Evolutionary conservation across 768 basidiomycete species (phyloP), one percentile per base, ranked within the genome.

Genomic region (Pleurotus tuber-regium): DNA sequence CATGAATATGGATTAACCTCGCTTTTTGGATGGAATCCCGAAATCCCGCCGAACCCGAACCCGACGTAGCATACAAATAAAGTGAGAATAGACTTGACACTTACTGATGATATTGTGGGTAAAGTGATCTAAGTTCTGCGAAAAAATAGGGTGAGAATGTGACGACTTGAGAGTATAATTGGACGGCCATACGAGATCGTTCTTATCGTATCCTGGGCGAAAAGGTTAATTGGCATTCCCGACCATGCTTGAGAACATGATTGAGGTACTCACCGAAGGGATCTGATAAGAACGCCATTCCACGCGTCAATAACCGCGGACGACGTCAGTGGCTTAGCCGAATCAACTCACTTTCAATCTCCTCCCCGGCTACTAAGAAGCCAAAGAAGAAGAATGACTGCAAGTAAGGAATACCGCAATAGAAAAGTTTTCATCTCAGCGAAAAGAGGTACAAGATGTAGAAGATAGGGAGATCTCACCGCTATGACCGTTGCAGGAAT

Each of bases 361-460:
- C 86, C 65, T 87, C 84, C 38, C 85, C 85, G 24, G 84, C 84
- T 42, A 83, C 83, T 53, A 88, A 63, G 69, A 87, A 87, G 6
- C 86, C 86, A 61, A 86, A 86, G 72, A 85, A 87, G 51, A 85
- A 73, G 63, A 87, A 87, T 58, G 75, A 74, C 79, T 85, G 59
- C 8, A n/a, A n/a, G n/a, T n/a, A n/a, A n/a, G n/a, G n/a, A n/a
- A n/a, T n/a, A n/a, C n/a, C n/a, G n/a, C n/a, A n/a, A n/a, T n/a
- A n/a, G n/a, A n/a, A n/a, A n/a, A n/a, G n/a, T n/a, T n/a, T n/a
- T n/a, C n/a, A n/a, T n/a, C n/a, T n/a, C n/a, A n/a, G n/a, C n/a
- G n/a, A n/a, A n/a, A n/a, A n/a, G n/a, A n/a, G n/a, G n/a, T n/a
- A n/a, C n/a, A n/a, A n/a, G n/a, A n/a, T n/a, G n/a, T n/a, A n/a